phyloP scores from a whole-genome alignment of 2,329 filamentous ascomycete genomes.

The Apiospora sp. region DNA sequence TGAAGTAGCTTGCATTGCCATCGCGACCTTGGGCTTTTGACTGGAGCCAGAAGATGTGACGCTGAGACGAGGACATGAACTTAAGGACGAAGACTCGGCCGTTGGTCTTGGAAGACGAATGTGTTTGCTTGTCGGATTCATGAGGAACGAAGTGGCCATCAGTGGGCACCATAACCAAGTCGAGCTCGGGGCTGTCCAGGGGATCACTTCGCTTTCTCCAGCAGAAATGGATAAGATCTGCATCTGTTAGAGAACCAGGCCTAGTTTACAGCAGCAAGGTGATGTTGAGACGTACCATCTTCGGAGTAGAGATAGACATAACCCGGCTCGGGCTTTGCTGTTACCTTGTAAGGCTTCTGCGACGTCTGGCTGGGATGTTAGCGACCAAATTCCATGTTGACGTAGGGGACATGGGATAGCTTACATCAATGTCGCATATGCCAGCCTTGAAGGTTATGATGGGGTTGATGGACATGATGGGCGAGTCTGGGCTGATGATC shows the following conservation, averaged over 20 bases:
- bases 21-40: constrained; percentile 79
- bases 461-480: constrained; percentile 79
- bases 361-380: constrained; percentile 36
- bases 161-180: constrained; percentile 91
- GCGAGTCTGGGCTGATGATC: neutral
- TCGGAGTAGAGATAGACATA: constrained; percentile 93
- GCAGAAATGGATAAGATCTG: constrained; percentile 94
- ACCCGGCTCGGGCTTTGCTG: constrained; percentile 75
- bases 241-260: neutral
- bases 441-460: constrained; percentile 98
- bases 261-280: neutral
- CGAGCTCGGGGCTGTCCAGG: constrained; percentile 78
- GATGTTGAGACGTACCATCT: constrained; percentile 69
- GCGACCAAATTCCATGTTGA: constrained; percentile 5
- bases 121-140: constrained; percentile 64
- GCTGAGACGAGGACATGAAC: constrained; percentile 89
- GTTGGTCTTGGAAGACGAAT: constrained; percentile 72
- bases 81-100: constrained; percentile 94
- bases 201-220: constrained; percentile 84
- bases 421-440: constrained; percentile 83
- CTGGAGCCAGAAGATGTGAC: constrained; percentile 96
- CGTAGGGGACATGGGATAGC: constrained; percentile 43
- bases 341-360: constrained; percentile 72
- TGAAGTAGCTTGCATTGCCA: constrained; percentile 80
- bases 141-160: constrained; percentile 91